Conservation (phyloP, 305 asterid genomes). For the Fraxinus platypoda region DNA sequence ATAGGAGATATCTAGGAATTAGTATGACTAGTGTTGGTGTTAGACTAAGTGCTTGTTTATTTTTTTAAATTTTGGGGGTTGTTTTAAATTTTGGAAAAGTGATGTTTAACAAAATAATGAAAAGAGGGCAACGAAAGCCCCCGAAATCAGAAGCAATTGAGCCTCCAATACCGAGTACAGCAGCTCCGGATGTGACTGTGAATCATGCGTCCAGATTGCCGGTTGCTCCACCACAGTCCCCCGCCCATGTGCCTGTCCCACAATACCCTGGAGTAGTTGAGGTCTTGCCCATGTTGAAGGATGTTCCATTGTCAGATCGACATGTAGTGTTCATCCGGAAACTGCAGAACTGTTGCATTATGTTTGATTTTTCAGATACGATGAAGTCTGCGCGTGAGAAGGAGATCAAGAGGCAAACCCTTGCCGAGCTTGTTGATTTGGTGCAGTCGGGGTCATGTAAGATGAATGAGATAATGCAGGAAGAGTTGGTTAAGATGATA, state of each 20-base stretch:
- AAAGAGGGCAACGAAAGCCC: constrained; percentile 64
- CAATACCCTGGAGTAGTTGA: constrained; percentile 35
- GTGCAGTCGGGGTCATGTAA: constrained; percentile 49
- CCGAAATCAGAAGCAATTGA: constrained; percentile 50
- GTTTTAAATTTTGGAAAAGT: constrained; percentile 21
- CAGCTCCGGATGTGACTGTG: background rate
- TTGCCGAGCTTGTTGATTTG: constrained; percentile 51
- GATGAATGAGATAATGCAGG: constrained; percentile 58
- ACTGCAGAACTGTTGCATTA: constrained; percentile 43
- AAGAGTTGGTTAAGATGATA: constrained; percentile 51
- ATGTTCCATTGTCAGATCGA: constrained; percentile 49
- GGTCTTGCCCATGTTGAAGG: constrained; percentile 45
- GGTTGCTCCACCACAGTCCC: constrained; percentile 30
- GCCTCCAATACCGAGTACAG: background rate
- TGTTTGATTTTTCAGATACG: constrained; percentile 46
- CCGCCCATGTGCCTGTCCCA: constrained; percentile 31
- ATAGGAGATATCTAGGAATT: constrained; percentile 21
- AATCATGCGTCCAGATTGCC: constrained; percentile 48
- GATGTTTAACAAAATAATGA: constrained; percentile 78
- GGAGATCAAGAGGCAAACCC: constrained; percentile 56
- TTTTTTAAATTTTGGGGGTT: background rate
- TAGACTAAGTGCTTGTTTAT: constrained; percentile 14
- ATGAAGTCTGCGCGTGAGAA: constrained; percentile 39
- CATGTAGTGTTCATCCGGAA: constrained; percentile 44
- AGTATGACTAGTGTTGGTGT: constrained; percentile 15